A percentile compares a stretch with the other conserved stretches of the same genome.
Evolutionary conservation across 805 yeast genomes (phyloP).

Genomic region (Saccharomycopsis malanga): DNA sequence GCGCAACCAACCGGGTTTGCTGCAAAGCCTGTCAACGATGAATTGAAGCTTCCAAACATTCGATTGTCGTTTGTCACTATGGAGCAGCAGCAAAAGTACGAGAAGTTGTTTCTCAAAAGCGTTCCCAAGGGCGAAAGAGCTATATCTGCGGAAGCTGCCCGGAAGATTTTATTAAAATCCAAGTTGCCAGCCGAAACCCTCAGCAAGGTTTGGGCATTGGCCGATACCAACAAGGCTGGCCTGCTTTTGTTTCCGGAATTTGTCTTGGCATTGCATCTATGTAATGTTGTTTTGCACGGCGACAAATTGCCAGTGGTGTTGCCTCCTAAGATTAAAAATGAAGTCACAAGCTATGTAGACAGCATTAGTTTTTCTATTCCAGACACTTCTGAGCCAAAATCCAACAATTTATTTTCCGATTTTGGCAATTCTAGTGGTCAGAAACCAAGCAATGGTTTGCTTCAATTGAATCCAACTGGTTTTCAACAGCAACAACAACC

Average conservation of each 20-base stretch:
- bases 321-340: conserved; percentile 69
- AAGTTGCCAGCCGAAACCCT: conserved; percentile 66
- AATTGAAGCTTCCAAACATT: conserved; percentile 61
- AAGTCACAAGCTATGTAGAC: conserved; percentile 84
- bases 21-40: conserved; percentile 43
- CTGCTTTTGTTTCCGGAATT: conserved; percentile 86
- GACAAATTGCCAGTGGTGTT: conserved; percentile 66
- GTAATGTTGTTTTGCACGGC: conserved; percentile 71
- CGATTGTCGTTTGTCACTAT: conserved; percentile 80
- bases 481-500: conserved; percentile 30
- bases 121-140: conserved; percentile 48
- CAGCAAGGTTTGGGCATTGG: conserved; percentile 82
- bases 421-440: conserved; percentile 22
- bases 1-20: conserved; percentile 39
- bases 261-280: conserved; percentile 83
- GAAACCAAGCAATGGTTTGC: conserved; percentile 17
- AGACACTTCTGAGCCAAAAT: conserved; percentile 18
- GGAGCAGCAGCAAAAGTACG: conserved; percentile 81
- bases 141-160: conserved; percentile 65
- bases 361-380: conserved; percentile 71
- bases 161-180: conserved; percentile 72
- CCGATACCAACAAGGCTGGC: conserved; percentile 87
- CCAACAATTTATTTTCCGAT: conserved; percentile 36
- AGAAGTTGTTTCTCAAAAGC: conserved; percentile 72
- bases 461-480: conserved; percentile 28